Evolutionary conservation across 148 eudicot species (phyloP).

Genomic region (Camellia sinensis): DNA sequence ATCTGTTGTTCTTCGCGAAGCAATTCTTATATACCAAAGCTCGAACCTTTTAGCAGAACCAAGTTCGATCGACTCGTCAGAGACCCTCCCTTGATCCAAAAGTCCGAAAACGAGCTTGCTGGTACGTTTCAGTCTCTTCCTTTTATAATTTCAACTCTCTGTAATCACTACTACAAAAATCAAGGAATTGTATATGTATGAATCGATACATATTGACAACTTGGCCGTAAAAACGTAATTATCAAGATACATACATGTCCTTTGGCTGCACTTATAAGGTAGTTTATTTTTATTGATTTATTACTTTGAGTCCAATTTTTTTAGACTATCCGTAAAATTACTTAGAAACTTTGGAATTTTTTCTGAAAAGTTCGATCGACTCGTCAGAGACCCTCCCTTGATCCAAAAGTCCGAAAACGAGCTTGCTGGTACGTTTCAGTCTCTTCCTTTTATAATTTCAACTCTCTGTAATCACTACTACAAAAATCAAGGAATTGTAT

Average conservation of each 20-base stretch:
- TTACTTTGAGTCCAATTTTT: no score
- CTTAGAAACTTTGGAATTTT: no score
- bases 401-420: constrained; percentile 60
- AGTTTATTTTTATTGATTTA: no score
- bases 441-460: not conserved
- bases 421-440: constrained; percentile 46
- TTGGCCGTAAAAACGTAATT: no score
- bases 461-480: no score
- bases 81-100: constrained; percentile 74
- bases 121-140: constrained; percentile 26
- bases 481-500: no score
- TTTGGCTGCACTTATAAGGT: no score
- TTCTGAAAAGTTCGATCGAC: constrained; percentile 23
- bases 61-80: constrained; percentile 50
- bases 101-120: constrained; percentile 58
- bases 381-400: constrained; percentile 60
- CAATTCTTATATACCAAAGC: constrained; percentile 50
- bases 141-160: not conserved
- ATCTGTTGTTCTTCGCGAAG: constrained; percentile 38
- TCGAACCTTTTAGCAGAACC: constrained; percentile 72
- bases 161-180: no score
- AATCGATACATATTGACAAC: no score
- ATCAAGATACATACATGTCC: no score
- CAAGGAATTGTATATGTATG: no score
- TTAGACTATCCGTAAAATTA: no score